Evolutionary conservation across 441 rosid genomes (phyloP), one percentile per base, ranked within the genome.

Genomic region (Erodium texanum): DNA sequence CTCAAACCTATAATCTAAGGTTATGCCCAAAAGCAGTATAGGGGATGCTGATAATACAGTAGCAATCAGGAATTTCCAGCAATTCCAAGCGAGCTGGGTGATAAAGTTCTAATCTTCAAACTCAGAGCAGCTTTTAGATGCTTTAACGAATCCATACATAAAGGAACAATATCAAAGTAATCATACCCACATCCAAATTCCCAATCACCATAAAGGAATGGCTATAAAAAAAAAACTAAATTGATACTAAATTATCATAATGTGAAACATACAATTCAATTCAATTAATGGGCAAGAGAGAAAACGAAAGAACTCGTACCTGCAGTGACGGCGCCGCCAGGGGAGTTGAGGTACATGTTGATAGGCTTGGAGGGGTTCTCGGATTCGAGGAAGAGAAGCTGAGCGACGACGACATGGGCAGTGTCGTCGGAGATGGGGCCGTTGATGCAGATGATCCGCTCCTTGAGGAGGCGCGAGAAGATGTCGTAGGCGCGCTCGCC

Each of bases 401-500:
- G 99, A 61, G 99, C 98, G 7, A 94, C 96, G 58, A 94, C 97
- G 19, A 94, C 98, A 72, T 92, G 94, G 22, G 97, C 82, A 0
- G 98, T 89, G 65, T 94, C 93, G 79, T 92, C 97, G 73, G 83
- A 85, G 70, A 92, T 87, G 24, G 98, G 83, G 16, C 99, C 98
- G 43, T 94, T 92, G 73, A 94, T 92, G 79, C 98, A 94, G 70
- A 94, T 79, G 20, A 94, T 94, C 73, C 98, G 83, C 86, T 94
- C 98, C 77, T 92, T 89, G 50, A 94, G 89, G 43, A 94, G 87
- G 64, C 99, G 82, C 16, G 99, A 94, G 81, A 94, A 92, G 34
- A 94, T 92, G 73, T 92, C 99, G 78, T 92, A 94, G 11, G 99
- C 98, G 67, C 98, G 85, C 86, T 94, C 98, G 12, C 98, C 99